A percentile compares a stretch with the other conserved stretches of the same genome.
These are phyloP conservation scores for Trametes cinnabarina DNA, from an alignment of 768 basidiomycete genomes.

Conservation along the genomic window DNA sequence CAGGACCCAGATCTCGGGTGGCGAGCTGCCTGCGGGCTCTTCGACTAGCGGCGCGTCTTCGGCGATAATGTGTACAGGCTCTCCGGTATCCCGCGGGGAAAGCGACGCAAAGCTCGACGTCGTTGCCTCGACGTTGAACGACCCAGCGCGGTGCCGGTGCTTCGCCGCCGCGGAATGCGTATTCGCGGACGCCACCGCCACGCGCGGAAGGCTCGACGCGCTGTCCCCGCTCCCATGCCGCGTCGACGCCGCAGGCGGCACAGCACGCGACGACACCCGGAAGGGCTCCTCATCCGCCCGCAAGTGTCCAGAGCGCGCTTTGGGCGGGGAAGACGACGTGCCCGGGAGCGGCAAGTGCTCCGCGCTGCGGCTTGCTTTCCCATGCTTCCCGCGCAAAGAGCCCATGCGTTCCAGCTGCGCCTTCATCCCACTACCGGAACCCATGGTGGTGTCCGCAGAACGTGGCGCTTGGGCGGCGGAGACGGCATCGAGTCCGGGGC, in stretches of 20 bases:
- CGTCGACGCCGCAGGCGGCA: constrained; percentile 4
- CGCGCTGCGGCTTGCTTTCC: constrained; percentile 67
- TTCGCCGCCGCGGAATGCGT: not conserved
- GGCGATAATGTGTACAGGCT: constrained; percentile 15
- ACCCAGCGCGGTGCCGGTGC: constrained; percentile 19
- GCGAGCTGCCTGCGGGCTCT: constrained; percentile 13
- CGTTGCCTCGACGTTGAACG: constrained; percentile 19
- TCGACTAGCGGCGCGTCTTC: constrained; percentile 20
- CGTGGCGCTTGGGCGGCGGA: constrained; percentile 38
- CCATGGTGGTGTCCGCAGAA: not conserved
- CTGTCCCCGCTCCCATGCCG: constrained; percentile 33
- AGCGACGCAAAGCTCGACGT: constrained; percentile 6
- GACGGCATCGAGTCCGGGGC: constrained; percentile 44
- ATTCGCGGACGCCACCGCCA: constrained; percentile 17
- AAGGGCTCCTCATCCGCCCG: not conserved
- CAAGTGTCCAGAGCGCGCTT: constrained; percentile 31
- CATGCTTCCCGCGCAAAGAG: constrained; percentile 32
- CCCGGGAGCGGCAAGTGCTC: constrained; percentile 51
- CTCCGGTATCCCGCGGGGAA: not conserved
- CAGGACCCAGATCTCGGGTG: constrained; percentile 26
- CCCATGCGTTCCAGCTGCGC: constrained; percentile 36
- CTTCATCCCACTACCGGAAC: constrained; percentile 3
- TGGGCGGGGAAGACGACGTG: constrained; percentile 38
- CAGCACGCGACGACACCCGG: constrained; percentile 3
- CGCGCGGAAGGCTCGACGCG: constrained; percentile 28